phyloP scores from a whole-genome alignment of 805 yeast genomes.

The Sugiyamaella qingdaonensis region DNA sequence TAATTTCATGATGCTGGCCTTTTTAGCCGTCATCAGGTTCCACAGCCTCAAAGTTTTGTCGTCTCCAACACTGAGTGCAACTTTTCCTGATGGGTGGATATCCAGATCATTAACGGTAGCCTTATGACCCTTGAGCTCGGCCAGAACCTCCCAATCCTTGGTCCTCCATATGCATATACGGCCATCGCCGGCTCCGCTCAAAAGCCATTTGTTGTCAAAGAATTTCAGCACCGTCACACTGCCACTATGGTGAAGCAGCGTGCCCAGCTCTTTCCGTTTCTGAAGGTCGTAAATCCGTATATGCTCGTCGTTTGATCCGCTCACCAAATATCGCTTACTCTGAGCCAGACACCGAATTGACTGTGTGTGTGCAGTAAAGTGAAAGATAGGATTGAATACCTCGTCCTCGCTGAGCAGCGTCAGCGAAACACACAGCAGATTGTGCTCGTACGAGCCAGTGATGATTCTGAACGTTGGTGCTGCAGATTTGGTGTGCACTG shows the following conservation, averaged over 20 bases:
- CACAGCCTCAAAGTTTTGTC: conserved; percentile 84
- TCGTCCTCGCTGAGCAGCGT: conserved; percentile 42
- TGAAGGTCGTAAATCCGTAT: conserved; percentile 91
- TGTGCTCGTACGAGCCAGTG: conserved; percentile 96
- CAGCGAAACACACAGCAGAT: conserved; percentile 75
- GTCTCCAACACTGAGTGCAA: conserved; percentile 83
- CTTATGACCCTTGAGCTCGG: conserved; percentile 82
- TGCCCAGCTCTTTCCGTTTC: conserved; percentile 89
- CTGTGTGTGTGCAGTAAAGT: conserved; percentile 89
- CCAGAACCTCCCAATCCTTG: conserved; percentile 93
- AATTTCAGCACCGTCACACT: conserved; percentile 75
- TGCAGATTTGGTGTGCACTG: background rate
- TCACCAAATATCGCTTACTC: conserved; percentile 79
- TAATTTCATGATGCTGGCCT: conserved; percentile 74
- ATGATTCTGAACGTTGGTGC: conserved; percentile 55
- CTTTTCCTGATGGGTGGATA: conserved; percentile 84
- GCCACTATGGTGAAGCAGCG: conserved; percentile 83
- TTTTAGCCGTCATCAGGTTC: conserved; percentile 95
- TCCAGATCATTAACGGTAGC: conserved; percentile 80
- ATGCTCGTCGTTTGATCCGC: conserved; percentile 95
- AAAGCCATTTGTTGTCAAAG: conserved; percentile 63
- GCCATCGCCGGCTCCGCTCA: conserved; percentile 90
- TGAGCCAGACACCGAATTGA: conserved; percentile 82
- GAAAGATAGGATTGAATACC: conserved; percentile 88
- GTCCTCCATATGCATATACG: conserved; percentile 89